Evolutionary conservation across 352 stramenopile genomes (phyloP).

Genomic region (Globisporangium lucens): DNA sequence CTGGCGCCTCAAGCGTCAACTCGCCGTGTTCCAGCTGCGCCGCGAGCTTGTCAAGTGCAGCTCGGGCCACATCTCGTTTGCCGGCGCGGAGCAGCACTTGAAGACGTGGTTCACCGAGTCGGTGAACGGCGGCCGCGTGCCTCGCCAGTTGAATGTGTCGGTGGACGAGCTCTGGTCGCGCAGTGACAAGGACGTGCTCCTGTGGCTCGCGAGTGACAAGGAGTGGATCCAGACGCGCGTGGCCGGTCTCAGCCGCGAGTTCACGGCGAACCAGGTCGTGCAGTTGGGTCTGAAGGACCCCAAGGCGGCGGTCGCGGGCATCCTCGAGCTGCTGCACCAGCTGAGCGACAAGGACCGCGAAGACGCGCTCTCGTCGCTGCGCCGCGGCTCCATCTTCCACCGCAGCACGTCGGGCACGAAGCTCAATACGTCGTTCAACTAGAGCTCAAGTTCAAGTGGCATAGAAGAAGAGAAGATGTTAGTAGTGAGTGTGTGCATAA

Average conservation of each 20-base stretch:
- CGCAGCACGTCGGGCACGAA: slow-evolving; percentile 50
- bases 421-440: slow-evolving; percentile 29
- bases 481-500: background rate
- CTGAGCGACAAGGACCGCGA: slow-evolving; percentile 84
- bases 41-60: slow-evolving; percentile 46
- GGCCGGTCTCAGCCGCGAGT: slow-evolving; percentile 51
- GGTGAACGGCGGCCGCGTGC: slow-evolving; percentile 70
- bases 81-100: slow-evolving; percentile 55
- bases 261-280: slow-evolving; percentile 75
- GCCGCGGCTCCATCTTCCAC: slow-evolving; percentile 86
- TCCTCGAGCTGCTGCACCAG: slow-evolving; percentile 81
- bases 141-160: slow-evolving; percentile 56
- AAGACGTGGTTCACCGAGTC: slow-evolving; percentile 82
- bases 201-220: slow-evolving; percentile 78
- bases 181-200: slow-evolving; percentile 76
- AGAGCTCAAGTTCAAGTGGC: background rate
- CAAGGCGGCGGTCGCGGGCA: slow-evolving; percentile 80
- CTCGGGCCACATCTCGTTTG: slow-evolving; percentile 40
- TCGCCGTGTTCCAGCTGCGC: slow-evolving; percentile 95
- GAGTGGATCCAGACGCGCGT: slow-evolving; percentile 72
- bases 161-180: slow-evolving; percentile 62
- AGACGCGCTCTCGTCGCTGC: slow-evolving; percentile 71
- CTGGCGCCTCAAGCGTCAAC: slow-evolving; percentile 96
- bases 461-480: slow-evolving; percentile 7
- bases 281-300: slow-evolving; percentile 72